Percentiles rank a stretch among this genome's conserved stretches.
Conservation (phyloP, 2,329 filamentous ascomycete genomes). For the Xylariomycetidae sp. region DNA sequence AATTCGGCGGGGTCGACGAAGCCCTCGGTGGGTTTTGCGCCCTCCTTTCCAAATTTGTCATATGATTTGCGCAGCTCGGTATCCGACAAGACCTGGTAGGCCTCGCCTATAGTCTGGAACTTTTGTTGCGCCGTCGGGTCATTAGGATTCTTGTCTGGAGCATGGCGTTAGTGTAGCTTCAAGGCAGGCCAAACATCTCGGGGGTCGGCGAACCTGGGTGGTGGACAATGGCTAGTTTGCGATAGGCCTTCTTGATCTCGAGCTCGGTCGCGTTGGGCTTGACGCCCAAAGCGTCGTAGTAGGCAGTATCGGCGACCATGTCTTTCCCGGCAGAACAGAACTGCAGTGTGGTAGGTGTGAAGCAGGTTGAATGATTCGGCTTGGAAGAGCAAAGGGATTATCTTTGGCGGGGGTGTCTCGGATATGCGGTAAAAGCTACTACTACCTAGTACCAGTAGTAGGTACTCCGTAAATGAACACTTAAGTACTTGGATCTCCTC, state of each 20-base stretch:
- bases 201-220: constrained; percentile 66
- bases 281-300: constrained; percentile 85
- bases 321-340: no score
- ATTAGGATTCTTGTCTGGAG: constrained; percentile 89
- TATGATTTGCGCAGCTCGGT: constrained; percentile 83
- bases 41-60: constrained; percentile 95
- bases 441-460: no score
- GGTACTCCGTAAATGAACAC: no score
- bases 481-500: no score
- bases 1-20: constrained; percentile 97
- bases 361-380: neutral
- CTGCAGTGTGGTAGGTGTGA: constrained; percentile 1
- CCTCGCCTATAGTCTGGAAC: constrained; percentile 81
- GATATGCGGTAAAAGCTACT: no score
- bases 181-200: neutral
- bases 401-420: no score
- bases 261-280: constrained; percentile 79
- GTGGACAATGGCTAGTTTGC: constrained; percentile 89
- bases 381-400: no score
- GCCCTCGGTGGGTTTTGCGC: constrained; percentile 82
- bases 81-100: constrained; percentile 79
- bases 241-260: constrained; percentile 96
- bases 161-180: constrained; percentile 9
- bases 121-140: constrained; percentile 90
- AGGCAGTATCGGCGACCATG: constrained; percentile 85